These are phyloP conservation scores for Tylopilus intermedius DNA, from an alignment of 768 basidiomycete genomes.

Conservation along the genomic window DNA sequence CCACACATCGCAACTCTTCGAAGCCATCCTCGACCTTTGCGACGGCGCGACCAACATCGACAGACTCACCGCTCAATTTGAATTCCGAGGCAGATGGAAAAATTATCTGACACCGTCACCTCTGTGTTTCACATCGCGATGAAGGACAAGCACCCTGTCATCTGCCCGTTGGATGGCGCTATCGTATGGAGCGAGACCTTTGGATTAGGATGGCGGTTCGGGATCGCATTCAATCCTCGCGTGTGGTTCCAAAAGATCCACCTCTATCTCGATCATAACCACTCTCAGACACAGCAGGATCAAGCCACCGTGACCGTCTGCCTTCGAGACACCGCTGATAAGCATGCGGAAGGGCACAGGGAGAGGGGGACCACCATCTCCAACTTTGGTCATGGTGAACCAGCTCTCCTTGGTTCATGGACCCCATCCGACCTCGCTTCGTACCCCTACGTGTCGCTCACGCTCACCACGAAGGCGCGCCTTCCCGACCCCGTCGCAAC, in stretches of 20 bases:
- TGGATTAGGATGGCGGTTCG: conserved; percentile 27
- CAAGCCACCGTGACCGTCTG: conserved; percentile 12
- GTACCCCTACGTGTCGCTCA: conserved; percentile 22
- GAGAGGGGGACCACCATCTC: conserved; percentile 17
- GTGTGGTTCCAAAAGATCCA: conserved; percentile 25
- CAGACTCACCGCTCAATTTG: too few relatives aligned
- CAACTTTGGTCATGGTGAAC: conserved; percentile 26
- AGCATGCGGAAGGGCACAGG: conserved; percentile 2
- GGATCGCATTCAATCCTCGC: conserved; percentile 14
- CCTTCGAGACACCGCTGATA: conserved; percentile 5
- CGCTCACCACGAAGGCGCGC: conserved; percentile 15
- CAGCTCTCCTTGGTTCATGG: conserved; percentile 24
- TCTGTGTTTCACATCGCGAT: conserved; percentile 23
- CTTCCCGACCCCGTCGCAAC: conserved; percentile 5
- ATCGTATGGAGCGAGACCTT: conserved; percentile 25
- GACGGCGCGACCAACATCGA: too few relatives aligned
- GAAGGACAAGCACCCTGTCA: conserved; percentile 17
- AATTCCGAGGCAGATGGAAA: conserved; percentile 15
- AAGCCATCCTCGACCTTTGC: too few relatives aligned
- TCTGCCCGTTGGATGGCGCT: conserved; percentile 8
- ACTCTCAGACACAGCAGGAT: conserved; percentile 18
- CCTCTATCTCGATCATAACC: conserved; percentile 27
- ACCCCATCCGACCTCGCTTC: conserved; percentile 3
- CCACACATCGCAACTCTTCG: not conserved
- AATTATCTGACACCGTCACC: conserved; percentile 21